Base-by-base conservation (phyloP, 2,329 filamentous ascomycete genomes). In the Pyrenophora teres region DNA sequence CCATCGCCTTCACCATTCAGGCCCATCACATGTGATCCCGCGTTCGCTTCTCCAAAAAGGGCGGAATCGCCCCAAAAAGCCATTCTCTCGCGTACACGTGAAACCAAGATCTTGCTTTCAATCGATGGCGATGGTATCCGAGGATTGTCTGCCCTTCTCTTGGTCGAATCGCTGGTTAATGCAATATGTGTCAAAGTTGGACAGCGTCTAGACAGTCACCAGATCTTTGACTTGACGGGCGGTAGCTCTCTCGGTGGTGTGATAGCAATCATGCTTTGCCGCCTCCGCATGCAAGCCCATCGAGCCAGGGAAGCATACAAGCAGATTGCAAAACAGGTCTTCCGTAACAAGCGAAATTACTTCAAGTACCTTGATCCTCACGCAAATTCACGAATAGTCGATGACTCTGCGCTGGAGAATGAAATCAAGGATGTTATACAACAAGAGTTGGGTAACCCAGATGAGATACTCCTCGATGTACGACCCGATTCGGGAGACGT, bases 71-170 rank as follows among this genome's bases (percentile, higher is more conserved):
- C 54, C 6, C 23, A 38, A 10, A 40, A 50, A 21, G 37, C 41
- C 13, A 39, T 62, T 25, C 50, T 58, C 2, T 59, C 60, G 15
- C 50, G 51, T 18, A 62, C 50, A 21, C 56, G 67, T 43, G 64
- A 70, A 42, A 67, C 63, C 3, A 71, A 71, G 25, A 62, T 71
- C 15, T 47, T 71, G 6, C 66, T 71, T 13, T 69, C 65, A 9
- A 60, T 71, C 7, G 68, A 71, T 37, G 68, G 68, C 1, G 66
- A 70, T 41, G 68, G 68, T 5, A 58, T 71, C 23, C 63, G 68
- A 13, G 68, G 68, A 19, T 56, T 71, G 6, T 70, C 68, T 15
- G 46, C 66, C 21, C 56, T 68, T 7, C 50, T 71, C 3, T 40
- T 70, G 25, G 59, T 71, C 1, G 68, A 71, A 43, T 67, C 68